A percentile compares a stretch with the other conserved stretches of the same genome.
Conservation (phyloP, 106 monocot genomes). For the Acorus calamus region DNA sequence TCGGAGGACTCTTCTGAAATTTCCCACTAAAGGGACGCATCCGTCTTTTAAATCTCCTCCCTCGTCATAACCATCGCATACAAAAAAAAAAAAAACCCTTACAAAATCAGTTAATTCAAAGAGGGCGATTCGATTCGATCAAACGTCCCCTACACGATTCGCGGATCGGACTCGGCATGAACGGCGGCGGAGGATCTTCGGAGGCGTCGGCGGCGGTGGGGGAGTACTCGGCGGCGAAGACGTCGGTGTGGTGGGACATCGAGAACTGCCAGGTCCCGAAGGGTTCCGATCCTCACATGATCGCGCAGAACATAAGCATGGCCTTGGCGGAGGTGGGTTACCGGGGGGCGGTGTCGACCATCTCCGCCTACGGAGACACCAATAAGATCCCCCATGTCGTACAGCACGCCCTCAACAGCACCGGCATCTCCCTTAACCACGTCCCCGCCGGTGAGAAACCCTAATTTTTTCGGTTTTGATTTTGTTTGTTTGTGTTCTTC, state of each 20-base stretch:
- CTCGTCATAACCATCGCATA: no score
- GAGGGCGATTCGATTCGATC: no score
- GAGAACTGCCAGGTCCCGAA: constrained; percentile 64
- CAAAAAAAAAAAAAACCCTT: no score
- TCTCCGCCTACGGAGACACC: constrained; percentile 60
- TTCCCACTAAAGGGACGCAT: no score
- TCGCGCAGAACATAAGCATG: constrained; percentile 58
- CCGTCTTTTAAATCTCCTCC: no score
- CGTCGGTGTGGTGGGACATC: constrained; percentile 88
- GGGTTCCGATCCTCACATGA: constrained; percentile 38
- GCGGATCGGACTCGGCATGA: no score
- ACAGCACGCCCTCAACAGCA: constrained; percentile 59
- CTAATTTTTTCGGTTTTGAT: no score
- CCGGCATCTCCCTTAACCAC: constrained; percentile 63
- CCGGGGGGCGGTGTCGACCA: constrained; percentile 32
- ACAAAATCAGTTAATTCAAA: no score
- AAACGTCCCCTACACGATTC: no score
- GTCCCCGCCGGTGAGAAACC: constrained; percentile 51
- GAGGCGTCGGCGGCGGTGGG: constrained; percentile 23
- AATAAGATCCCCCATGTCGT: constrained; percentile 8
- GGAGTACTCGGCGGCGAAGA: constrained; percentile 40
- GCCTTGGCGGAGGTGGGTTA: constrained; percentile 43
- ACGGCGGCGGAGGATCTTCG: constrained; percentile 3
- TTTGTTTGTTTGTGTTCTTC: no score
- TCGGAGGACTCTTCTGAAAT: no score